These are phyloP conservation scores for Ganoderma multipileum DNA, from an alignment of 1,284 basidiomycete species.

Conservation along the genomic window DNA sequence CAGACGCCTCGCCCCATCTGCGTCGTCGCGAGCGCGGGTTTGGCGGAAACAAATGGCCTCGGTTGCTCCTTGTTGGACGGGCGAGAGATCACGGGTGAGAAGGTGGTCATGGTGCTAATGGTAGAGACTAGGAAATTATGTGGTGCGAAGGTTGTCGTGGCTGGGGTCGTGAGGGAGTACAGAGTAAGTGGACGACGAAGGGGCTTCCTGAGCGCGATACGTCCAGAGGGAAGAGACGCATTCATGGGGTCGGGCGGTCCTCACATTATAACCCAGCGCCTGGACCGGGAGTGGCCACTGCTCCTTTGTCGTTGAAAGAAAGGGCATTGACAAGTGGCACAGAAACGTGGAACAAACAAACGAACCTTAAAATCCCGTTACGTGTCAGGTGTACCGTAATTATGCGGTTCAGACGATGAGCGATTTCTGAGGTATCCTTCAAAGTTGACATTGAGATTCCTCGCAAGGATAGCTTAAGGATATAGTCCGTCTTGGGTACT, in stretches of 20 bases:
- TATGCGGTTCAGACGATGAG: neutral
- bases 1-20: neutral
- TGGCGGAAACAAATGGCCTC: neutral
- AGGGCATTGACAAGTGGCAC: neutral
- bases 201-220: slow-evolving; percentile 6
- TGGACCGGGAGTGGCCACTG: slow-evolving; percentile 11
- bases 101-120: slow-evolving; percentile 15
- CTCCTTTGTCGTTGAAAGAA: slow-evolving; percentile 17
- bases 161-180: neutral
- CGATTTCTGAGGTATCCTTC: neutral
- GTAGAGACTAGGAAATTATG: neutral
- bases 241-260: neutral
- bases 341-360: neutral
- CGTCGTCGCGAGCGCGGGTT: neutral
- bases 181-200: neutral
- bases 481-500: no score
- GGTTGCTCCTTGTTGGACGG: slow-evolving; percentile 10
- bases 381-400: neutral
- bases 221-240: slow-evolving; percentile 16
- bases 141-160: neutral
- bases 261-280: slow-evolving; percentile 4
- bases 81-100: slow-evolving; percentile 26
- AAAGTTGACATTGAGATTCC: neutral
- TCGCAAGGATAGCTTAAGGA: no score
- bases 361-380: slow-evolving; percentile 4